Base-by-base conservation (phyloP, 371 early-diverging fungal species). In the Sporodiniella umbellata region DNA sequence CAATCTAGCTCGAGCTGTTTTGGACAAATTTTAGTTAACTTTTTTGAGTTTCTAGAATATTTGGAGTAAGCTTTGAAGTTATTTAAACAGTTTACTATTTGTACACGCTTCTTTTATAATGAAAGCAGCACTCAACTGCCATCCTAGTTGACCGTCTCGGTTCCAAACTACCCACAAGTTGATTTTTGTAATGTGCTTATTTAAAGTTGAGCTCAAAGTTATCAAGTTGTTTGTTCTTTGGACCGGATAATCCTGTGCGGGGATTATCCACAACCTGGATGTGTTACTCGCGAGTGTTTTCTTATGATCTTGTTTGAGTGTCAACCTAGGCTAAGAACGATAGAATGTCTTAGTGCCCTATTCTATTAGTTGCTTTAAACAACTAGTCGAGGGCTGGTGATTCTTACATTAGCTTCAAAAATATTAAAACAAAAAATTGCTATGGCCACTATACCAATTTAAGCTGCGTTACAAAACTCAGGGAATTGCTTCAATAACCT, bases 211-310 rank as follows among this genome's bases (percentile, higher is more conserved):
- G 40, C 21, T 8, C 10, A 40, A 40, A 21, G 21, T 15, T 4
- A 19, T 8, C 19, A 10, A 40, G 12, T 19, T 7, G 40, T 7
- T 2, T 8, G n/a, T 40, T 40, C 40, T 40, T 40, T 40, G 40
- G 40, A 40, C 40, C 40, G 40, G 40, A 22, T 40, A 40, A 40
- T 40, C 40, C 40, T 40, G 40, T 40, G 40, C 40, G 40, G 40
- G n/a, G 40, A 40, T 40, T 40, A 40, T 22, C 40, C 40, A n/a
- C 10, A 10, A 40, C 10, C 40, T 40, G 10, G 40, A 7, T 14
- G 40, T 40, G 40, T 40, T 40, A 40, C 40, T 40, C 40, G 40
- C 40, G 21, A 21, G 40, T 40, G 8, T 40, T 40, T 40, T 19
- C 12, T 40, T 19, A 40, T 40, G 40, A 21, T 18, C 40, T 40